Evolutionary conservation across 1,284 basidiomycete species (phyloP).

Genomic region (Agroathelia rolfsii): DNA sequence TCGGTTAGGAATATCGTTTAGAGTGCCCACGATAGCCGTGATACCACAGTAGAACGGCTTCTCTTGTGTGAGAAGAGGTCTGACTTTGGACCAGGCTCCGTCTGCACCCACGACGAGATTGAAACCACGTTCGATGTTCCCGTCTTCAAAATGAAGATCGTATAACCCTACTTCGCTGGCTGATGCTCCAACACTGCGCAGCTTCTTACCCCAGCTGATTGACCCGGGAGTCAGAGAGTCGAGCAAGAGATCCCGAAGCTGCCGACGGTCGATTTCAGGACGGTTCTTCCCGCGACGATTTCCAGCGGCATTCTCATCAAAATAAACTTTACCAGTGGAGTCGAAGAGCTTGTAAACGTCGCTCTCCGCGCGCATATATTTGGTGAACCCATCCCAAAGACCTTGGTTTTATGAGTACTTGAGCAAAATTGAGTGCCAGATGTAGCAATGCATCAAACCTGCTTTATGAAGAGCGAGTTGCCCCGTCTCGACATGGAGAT

Average conservation of each 20-base stretch:
- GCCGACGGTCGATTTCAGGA: constrained; percentile 21
- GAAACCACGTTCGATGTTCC: no score
- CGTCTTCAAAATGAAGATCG: no score
- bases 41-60: constrained; percentile 27
- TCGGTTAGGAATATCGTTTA: constrained; percentile 14
- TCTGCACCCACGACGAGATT: constrained; percentile 37
- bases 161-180: no score
- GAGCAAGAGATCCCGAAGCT: constrained; percentile 13
- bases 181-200: no score
- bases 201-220: constrained; percentile 15
- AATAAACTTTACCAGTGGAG: constrained; percentile 13
- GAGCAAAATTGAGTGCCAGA: no score
- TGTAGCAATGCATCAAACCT: constrained; percentile 20
- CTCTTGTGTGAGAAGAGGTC: constrained; percentile 22
- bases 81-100: constrained; percentile 32
- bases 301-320: constrained; percentile 10
- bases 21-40: constrained; percentile 19
- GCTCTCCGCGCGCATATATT: constrained; percentile 9
- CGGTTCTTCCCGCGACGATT: constrained; percentile 10
- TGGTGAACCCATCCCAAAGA: no score
- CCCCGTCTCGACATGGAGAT: constrained; percentile 28
- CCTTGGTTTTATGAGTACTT: no score
- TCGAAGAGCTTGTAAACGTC: constrained; percentile 17
- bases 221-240: constrained; percentile 11
- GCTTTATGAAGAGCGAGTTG: constrained; percentile 21